Base-by-base conservation (phyloP, 257 asterid species). In the Solanum rostratum region DNA sequence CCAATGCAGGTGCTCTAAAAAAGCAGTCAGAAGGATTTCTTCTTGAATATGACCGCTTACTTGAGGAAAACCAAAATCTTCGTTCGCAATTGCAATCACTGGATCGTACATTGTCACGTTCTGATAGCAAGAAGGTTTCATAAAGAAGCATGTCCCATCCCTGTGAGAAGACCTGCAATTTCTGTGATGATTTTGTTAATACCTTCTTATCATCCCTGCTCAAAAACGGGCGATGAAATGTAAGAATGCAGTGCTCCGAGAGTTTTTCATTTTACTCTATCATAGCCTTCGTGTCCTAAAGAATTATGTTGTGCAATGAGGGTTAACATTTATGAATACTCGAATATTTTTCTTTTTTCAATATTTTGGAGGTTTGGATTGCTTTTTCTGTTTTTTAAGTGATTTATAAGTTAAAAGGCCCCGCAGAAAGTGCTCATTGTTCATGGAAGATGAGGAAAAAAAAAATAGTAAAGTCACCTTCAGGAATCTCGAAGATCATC, bases 21-120 rank as follows among this genome's bases (percentile, higher is more conserved):
- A 95, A 95, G 85, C 99, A 95, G 86, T 92, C 99, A 5, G 98
- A 95, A 82, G 99, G 97, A 6, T 93, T 95, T 84, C 97, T 94
- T 79, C 91, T 93, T 29, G 99, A 95, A 87, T 94, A 94, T 57
- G 98, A 93, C 85, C 93, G 99, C 15, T 88, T 95, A 88, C 95
- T 91, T 3, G 98, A 92, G 85, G 99, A 95, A 88, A 95, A 95
- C 88, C 95, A 92, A 88, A 90, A 87, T 71, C 97, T 95, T 41
- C 90, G 96, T 82, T 90, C 90, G 90, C 96, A 94, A 62, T 86
- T 95, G 87, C 95, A 94, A 83, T 88, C 97, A 7, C 85, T 94
- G 85, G 98, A 95, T 85, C 85, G 92, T 86, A 90, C 81, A 79
- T 83, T 91, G 78, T 95, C 99, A 10, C 92, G 22, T 84, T 92